Evolutionary conservation across 306 rosid genomes (phyloP), one percentile per base, ranked within the genome.

Genomic region (Senna tora): DNA sequence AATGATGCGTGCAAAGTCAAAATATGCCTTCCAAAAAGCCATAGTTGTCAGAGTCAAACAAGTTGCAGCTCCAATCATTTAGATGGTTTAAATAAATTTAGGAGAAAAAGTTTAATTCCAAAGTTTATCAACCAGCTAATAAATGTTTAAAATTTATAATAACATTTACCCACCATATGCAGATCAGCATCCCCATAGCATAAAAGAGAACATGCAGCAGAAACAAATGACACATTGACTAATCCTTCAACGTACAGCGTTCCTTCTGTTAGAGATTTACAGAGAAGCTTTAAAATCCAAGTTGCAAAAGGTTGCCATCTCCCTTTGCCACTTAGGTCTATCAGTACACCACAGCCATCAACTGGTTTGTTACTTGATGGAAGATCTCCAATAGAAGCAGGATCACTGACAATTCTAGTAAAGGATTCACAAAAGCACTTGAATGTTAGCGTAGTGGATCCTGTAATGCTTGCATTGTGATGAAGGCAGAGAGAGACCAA

Each of bases 181-280:
- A 94, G 76, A 81, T 86, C 96, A 64, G 95, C 84, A 69, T 86
- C 90, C 49, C 91, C 97, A 67, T 89, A 89, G 80, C 96, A 91
- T 74, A 94, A 68, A 54, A 91, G 90, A 77, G 92, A 91, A 69
- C 92, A 91, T 0, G 77, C 89, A 21, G 96, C 85, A 65, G 80
- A 75, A 58, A 94, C 83, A 87, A 91, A 88, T 11, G 96, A 62
- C 19, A 76, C 65, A 56, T 77, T 77, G 50, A 89, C 66, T 67
- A 94, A 91, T 55, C 97, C 98, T 79, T 86, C 95, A 54, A 94
- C 97, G 77, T 82, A 85, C 32, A 94, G 85, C 36, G 96, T 89
- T 76, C 95, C 98, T 81, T 91, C 97, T 2, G 92, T 90, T 21
- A 94, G 73, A 77, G 85, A 94, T 86, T 81, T 91, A 45, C 81